Base-by-base conservation (phyloP, 495 filamentous ascomycete species). In the Penicillium arizonense region DNA sequence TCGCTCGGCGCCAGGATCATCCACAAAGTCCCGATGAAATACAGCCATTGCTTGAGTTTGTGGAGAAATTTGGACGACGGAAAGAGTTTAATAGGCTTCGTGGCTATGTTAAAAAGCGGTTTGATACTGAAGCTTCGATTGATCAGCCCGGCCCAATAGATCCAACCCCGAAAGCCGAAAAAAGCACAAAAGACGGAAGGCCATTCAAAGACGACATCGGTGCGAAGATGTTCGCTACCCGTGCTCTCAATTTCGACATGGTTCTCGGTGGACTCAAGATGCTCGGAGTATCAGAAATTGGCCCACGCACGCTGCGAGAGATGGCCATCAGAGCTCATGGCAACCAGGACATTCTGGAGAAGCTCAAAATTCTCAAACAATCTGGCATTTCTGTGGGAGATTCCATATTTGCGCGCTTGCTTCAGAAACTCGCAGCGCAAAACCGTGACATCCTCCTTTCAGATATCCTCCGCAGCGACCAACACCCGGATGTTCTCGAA, bases 401-500 rank as follows among this genome's bases (percentile, higher is more conserved):
- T 4, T 84, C 80, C 3, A 71, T 81, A 2, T 94, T 87, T 59
- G 70, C 77, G 1, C 70, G 76, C 24, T 58, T 88, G 10, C 56
- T 92, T 12, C 71, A 78, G 40, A 77, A 80, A 54, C 72, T 90
- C 20, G 83, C 83, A 9, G 55, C 52, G 5, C 71, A 81, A 47
- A 73, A 79, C 5, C 78, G 86, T 12, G 68, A 72, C 1, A 75
- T 81, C 4, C 65, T 86, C 43, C 73, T 92, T 10, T 65, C 77
- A 11, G 75, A 80, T 50, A 59, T 95, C 3, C 60, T 93, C 2
- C 58, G 75, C 20, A 86, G 81, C 44, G 89, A 93, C 58, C 82
- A 90, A 39, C 88, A 94, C 65, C 87, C 87, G 0, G 87, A 91
- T 52, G 75, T 80, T 4, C 81, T 88, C 21, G 88, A 90, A 47